phyloP scores from a whole-genome alignment of 192 early-diverging fungal species.

The Oehlia diaphana region DNA sequence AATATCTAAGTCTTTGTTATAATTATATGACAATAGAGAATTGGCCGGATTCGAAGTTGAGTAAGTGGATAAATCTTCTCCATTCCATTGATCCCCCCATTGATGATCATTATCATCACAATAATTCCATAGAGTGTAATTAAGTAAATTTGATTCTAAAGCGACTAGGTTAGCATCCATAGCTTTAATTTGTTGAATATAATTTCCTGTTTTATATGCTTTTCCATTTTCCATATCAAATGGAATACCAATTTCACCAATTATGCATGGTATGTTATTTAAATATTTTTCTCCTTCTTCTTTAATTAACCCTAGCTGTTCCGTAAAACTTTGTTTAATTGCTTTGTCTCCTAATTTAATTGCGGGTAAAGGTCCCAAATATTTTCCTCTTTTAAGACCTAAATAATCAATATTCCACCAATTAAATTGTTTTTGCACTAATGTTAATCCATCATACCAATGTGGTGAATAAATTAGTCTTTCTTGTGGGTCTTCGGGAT shows the following conservation, averaged over 20 bases:
- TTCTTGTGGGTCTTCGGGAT: slow-evolving; percentile 42
- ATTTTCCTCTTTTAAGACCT: slow-evolving; percentile 57
- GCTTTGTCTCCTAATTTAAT: slow-evolving; percentile 53
- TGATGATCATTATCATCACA: slow-evolving; percentile 75
- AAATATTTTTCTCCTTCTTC: slow-evolving; percentile 43
- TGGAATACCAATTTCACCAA: slow-evolving; percentile 84
- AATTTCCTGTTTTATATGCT: slow-evolving; percentile 73
- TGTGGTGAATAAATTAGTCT: slow-evolving; percentile 79
- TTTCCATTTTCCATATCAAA: slow-evolving; percentile 78
- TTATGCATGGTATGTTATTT: slow-evolving; percentile 52
- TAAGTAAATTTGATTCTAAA: slow-evolving; percentile 70
- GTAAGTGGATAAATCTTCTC: slow-evolving; percentile 79
- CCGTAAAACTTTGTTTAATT: slow-evolving; percentile 51
- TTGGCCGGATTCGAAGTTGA: slow-evolving; percentile 40
- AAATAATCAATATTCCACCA: slow-evolving; percentile 58
- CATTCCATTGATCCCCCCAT: slow-evolving; percentile 84
- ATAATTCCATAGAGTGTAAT: slow-evolving; percentile 91
- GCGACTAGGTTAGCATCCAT: slow-evolving; percentile 73
- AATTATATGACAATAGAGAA: slow-evolving; percentile 45
- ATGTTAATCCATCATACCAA: slow-evolving; percentile 81
- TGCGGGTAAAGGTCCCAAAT: slow-evolving; percentile 46
- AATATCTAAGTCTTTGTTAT: slow-evolving; percentile 37
- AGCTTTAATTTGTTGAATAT: slow-evolving; percentile 69
- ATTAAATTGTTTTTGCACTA: slow-evolving; percentile 59
- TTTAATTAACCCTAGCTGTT: slow-evolving; percentile 47